Conservation (phyloP, 306 rosid genomes). For the Senna siamea region DNA sequence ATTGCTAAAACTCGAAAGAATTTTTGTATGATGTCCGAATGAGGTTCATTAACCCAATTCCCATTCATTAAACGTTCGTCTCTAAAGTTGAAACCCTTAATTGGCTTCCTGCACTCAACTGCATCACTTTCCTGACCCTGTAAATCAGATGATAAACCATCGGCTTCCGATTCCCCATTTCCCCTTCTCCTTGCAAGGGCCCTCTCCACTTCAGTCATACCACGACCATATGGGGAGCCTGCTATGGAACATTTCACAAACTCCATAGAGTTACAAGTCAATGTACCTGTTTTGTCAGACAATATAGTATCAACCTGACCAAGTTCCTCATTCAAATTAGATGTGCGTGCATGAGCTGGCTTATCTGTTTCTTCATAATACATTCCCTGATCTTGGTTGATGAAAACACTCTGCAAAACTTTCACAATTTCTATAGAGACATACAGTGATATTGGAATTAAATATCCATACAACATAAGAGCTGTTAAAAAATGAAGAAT, state of each 20-base stretch:
- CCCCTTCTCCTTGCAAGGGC: conserved; percentile 59
- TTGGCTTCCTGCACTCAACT: conserved; percentile 37
- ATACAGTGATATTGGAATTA: conserved; percentile 87
- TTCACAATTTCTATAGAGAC: conserved; percentile 93
- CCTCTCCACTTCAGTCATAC: conserved; percentile 79
- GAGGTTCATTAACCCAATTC: conserved; percentile 74
- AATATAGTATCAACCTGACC: conserved; percentile 85
- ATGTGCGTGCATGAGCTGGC: conserved; percentile 86
- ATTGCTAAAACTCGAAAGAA: conserved; percentile 77
- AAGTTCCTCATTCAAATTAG: conserved; percentile 91
- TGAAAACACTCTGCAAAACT: conserved; percentile 83
- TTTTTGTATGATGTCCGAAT: conserved; percentile 61
- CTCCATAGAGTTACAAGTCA: conserved; percentile 95
- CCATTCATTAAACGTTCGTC: conserved; percentile 76
- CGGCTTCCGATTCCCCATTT: conserved; percentile 42
- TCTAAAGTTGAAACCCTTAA: conserved; percentile 82
- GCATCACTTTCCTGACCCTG: conserved; percentile 33
- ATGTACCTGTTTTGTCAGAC: conserved; percentile 90
- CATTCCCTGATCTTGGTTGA: conserved; percentile 85
- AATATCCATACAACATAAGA: conserved; percentile 86
- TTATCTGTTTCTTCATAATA: conserved; percentile 69
- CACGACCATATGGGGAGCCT: conserved; percentile 75
- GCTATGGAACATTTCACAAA: conserved; percentile 85
- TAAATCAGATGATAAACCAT: conserved; percentile 41
- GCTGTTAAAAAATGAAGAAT: conserved; percentile 82